Percentiles rank a stretch among this genome's conserved stretches.
Conservation (phyloP, 1,284 basidiomycete genomes). For the Laetiporus sulphureus region DNA sequence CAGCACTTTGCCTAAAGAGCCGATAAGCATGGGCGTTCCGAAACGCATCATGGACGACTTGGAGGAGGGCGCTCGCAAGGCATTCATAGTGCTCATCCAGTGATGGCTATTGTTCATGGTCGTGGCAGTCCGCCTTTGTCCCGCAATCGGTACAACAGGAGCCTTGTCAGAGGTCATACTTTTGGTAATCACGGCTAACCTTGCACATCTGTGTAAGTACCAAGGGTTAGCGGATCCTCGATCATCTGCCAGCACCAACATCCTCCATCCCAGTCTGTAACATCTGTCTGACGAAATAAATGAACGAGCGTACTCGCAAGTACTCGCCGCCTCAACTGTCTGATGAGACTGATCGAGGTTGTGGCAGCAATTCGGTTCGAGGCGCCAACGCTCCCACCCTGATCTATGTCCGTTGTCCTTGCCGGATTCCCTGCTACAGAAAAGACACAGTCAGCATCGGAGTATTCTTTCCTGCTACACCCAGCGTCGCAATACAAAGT, state of each 20-base stretch:
- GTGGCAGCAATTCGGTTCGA: too few species aligned
- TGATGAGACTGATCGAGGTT: too few species aligned
- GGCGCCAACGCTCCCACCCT: constrained; percentile 5
- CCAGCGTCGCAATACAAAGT: constrained; percentile 27
- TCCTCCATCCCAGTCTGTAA: too few species aligned
- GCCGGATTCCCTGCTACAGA: constrained; percentile 6
- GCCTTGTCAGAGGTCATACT: constrained; percentile 5
- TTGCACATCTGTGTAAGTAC: too few species aligned
- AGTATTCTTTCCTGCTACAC: constrained; percentile 25
- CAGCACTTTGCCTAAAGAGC: too few species aligned
- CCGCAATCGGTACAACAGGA: constrained; percentile 16
- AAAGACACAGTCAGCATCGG: constrained; percentile 12
- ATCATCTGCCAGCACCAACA: too few species aligned
- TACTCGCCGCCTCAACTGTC: constrained; percentile 3
- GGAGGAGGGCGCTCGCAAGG: constrained; percentile 8
- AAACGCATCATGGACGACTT: too few species aligned
- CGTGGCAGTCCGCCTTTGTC: constrained; percentile 19
- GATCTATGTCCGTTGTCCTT: constrained; percentile 18
- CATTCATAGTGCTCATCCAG: constrained; percentile 20
- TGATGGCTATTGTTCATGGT: constrained; percentile 20
- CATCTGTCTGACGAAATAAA: too few species aligned
- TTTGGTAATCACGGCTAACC: constrained; percentile 19
- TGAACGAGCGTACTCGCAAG: too few species aligned
- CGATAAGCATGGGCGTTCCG: too few species aligned
- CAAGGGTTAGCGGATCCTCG: too few species aligned